These are phyloP conservation scores for Xylariomycetidae sp. DNA, from an alignment of 2,329 filamentous ascomycete species.

Conservation along the genomic window DNA sequence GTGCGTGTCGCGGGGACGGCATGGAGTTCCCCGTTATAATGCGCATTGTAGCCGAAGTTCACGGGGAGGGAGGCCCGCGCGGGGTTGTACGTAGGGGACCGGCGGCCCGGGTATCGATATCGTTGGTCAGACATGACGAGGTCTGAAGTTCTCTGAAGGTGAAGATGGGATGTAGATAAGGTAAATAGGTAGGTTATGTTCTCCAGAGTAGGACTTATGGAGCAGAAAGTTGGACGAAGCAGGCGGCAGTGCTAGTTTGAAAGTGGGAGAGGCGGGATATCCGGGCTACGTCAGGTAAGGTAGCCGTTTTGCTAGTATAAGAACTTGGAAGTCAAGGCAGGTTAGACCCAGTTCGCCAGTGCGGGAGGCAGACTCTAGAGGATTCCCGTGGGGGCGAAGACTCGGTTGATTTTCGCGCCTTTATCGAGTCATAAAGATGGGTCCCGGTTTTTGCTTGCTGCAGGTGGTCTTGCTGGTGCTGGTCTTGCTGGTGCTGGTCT, in stretches of 20 bases:
- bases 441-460: too few species aligned
- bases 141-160: too few species aligned
- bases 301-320: constrained; percentile 1
- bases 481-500: too few species aligned
- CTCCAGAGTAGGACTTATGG: too few species aligned
- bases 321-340: not conserved
- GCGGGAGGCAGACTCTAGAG: too few species aligned
- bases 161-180: too few species aligned
- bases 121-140: constrained; percentile 42
- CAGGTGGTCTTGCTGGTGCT: too few species aligned
- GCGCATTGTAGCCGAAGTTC: constrained; percentile 40
- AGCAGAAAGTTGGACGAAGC: too few species aligned
- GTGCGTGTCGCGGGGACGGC: constrained; percentile 42
- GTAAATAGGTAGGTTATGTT: too few species aligned
- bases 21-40: constrained; percentile 49
- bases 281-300: not conserved
- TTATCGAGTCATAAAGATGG: constrained; percentile 12
- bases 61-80: constrained; percentile 49
- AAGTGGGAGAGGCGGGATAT: not conserved
- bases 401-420: constrained; percentile 1
- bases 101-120: constrained; percentile 37
- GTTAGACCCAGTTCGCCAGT: too few species aligned
- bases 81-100: constrained; percentile 41
- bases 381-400: constrained; percentile 14
- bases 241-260: too few species aligned